phyloP scores from a whole-genome alignment of 176 grass and related monocot species.

The Cocos nucifera region DNA sequence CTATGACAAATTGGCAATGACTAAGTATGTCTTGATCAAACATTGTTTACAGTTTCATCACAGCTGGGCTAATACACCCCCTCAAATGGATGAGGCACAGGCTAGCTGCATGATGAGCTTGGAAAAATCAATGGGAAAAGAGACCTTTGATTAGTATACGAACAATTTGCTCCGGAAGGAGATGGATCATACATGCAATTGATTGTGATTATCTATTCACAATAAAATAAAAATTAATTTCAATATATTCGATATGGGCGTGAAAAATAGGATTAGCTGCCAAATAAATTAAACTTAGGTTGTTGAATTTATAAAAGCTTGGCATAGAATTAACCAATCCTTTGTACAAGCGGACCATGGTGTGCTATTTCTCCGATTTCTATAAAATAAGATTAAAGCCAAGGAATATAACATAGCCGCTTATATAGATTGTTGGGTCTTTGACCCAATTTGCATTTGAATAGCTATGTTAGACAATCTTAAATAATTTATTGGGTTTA shows the following conservation, averaged over 20 bases:
- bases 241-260: background rate
- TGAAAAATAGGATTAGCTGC: background rate
- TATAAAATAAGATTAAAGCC: too few species aligned
- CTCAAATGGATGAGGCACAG: too few species aligned
- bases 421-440: too few species aligned
- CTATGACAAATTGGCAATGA: too few species aligned
- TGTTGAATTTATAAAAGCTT: background rate
- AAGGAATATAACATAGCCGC: too few species aligned
- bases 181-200: background rate
- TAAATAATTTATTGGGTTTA: background rate
- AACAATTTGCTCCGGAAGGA: background rate
- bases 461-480: too few species aligned
- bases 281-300: background rate
- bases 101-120: too few species aligned
- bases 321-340: background rate
- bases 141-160: background rate
- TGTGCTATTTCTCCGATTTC: background rate
- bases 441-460: too few species aligned
- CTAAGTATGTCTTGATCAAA: too few species aligned
- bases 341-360: background rate
- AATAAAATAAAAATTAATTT: slow-evolving; percentile 13
- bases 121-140: too few species aligned
- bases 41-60: too few species aligned
- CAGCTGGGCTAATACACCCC: too few species aligned
- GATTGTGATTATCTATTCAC: background rate